Base-by-base conservation (phyloP, 2,329 filamentous ascomycete species). In the Talaromyces sp. region DNA sequence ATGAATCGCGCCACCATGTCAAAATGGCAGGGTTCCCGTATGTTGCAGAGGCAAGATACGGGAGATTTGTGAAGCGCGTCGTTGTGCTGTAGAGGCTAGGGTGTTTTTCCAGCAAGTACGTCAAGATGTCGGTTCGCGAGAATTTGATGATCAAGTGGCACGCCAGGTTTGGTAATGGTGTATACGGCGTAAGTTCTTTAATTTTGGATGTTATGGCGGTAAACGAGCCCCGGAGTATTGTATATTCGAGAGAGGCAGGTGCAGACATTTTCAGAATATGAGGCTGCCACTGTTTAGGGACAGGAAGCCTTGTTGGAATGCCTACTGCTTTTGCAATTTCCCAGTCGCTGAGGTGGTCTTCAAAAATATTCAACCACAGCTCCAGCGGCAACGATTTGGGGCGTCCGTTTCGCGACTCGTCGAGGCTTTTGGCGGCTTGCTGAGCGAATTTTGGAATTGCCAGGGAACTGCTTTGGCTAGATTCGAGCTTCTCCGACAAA, bases 101-200 rank as follows among this genome's bases (percentile, higher is more conserved):
- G 74, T 85, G 83, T 55, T 85, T 79, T 26, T 83, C 82, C 65
- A 89, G 86, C 0, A 91, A 78, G 68, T 89, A 92, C 2, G 85
- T 84, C 35, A 97, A 83, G 3, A 96, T 85, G 12, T 89, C 85
- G 17, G 88, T 89, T 66, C 93, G 87, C 48, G 88, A 90, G 72
- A 97, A 97, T 65, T 94, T 92, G 78, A 97, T 91, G 66, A 96
- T 92, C 46, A 96, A 84, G 69, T 92, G 92, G 63, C 94, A 89
- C 41, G 90, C 90, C 1, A 95, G 80, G 2, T 88, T 88, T 0
- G 92, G 94, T 12, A 97, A 81, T 64, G 88, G 88, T 27, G 85
- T 85, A 35, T 88, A 85, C 0, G 89, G 87, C 19, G 90, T 88
- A 41, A 85, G 76, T 7, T 88, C 79, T 26, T 80, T 84, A 46